A percentile compares a stretch with the other conserved stretches of the same genome.
These are phyloP conservation scores for Linnemannia schmuckeri DNA, from an alignment of 192 early-diverging fungal species.

Conservation along the genomic window DNA sequence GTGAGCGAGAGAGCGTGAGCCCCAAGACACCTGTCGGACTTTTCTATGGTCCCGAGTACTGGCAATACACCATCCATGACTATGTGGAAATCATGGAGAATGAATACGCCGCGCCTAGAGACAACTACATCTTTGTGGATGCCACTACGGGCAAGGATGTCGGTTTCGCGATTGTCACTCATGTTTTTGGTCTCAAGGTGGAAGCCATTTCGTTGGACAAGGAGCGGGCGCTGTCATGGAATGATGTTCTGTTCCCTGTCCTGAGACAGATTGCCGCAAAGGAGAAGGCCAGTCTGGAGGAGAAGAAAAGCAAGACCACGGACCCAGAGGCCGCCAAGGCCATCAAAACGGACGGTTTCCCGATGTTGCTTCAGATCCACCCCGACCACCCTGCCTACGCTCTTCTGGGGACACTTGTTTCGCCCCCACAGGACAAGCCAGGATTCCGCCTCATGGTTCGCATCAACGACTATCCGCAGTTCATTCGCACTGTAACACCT, in stretches of 20 bases:
- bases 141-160: conserved; percentile 27
- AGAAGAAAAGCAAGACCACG: background rate
- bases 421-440: background rate
- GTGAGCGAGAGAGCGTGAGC: conserved; percentile 1
- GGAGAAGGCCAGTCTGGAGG: conserved; percentile 3
- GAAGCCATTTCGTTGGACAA: conserved; percentile 22
- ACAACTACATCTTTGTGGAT: conserved; percentile 25
- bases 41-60: conserved; percentile 29
- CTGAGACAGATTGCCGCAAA: conserved; percentile 13
- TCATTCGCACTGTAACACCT: conserved; percentile 16
- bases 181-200: conserved; percentile 9
- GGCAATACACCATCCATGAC: conserved; percentile 33
- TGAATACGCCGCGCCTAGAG: background rate
- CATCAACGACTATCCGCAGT: conserved; percentile 29
- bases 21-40: conserved; percentile 10
- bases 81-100: conserved; percentile 2
- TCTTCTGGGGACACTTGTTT: conserved; percentile 11
- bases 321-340: conserved; percentile 10
- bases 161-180: conserved; percentile 10
- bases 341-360: conserved; percentile 6
- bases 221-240: background rate
- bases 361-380: conserved; percentile 8
- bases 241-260: conserved; percentile 25
- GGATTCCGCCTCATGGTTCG: conserved; percentile 19
- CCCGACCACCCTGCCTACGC: conserved; percentile 15